Base-by-base conservation (phyloP, 495 filamentous ascomycete species). In the Pseudotulostoma volvatum region DNA sequence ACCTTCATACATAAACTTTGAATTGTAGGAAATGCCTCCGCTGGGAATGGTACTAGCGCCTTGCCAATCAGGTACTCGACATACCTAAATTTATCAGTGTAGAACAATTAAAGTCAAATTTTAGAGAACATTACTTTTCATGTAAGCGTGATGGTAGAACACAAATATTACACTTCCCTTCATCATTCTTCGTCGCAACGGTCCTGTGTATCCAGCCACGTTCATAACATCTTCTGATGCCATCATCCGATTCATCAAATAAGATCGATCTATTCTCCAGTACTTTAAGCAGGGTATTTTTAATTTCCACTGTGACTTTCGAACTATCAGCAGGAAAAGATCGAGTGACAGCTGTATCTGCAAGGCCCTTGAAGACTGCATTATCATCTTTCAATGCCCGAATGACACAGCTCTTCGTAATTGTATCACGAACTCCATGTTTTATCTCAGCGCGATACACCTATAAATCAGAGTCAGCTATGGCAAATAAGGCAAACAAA, bases 101-200 rank as follows among this genome's bases (percentile, higher is more conserved):
- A 33, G 36, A 38, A 32, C 17, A 45, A 40, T 18, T 31, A 43
- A 39, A 40, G 32, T 21, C 13, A 40, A 30, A 33, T 31, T 18
- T 32, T 30, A 44, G 3, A 34, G 33, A 23, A 31, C 36, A 25
- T 38, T 47, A 38, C 45, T 44, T 41, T 35, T 44, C 45, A 41
- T 47, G 45, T 17, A 44, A 36, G 9, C 45, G 25, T 3, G 37
- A 39, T 28, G 37, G 3, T 16, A 39, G n/a, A 30, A 39, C 37
- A 28, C 4, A 18, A 39, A 39, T 14, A 31, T 30, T 23, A 4
- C 18, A 16, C n/a, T n/a, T n/a, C n/a, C n/a, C n/a, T n/a, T n/a
- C n/a, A n/a, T n/a, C n/a, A n/a, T n/a, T n/a, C n/a, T n/a, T n/a
- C n/a, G n/a, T n/a, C n/a, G n/a, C n/a, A n/a, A n/a, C n/a, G 11